Percentiles rank a stretch among this genome's conserved stretches.
These are phyloP conservation scores for Chloris gayana DNA, from an alignment of 176 grass and related monocot species.

Conservation along the genomic window DNA sequence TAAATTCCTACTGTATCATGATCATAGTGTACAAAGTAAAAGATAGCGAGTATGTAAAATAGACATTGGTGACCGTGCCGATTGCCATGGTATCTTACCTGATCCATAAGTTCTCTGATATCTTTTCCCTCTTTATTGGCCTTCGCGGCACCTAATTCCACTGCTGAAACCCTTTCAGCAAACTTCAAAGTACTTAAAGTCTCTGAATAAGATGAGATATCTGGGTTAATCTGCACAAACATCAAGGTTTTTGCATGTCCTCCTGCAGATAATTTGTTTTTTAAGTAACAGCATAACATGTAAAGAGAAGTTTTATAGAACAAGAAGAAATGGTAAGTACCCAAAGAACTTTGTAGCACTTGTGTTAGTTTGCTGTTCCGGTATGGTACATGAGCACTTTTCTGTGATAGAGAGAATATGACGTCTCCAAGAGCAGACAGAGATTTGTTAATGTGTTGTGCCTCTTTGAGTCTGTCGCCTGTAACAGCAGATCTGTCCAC, in stretches of 20 bases:
- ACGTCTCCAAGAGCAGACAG: constrained; percentile 92
- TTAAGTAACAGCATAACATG: constrained; percentile 1
- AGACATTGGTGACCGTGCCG: constrained; percentile 8
- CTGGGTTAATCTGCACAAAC: constrained; percentile 82
- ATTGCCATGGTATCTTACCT: constrained; percentile 38
- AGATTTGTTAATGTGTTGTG: constrained; percentile 88
- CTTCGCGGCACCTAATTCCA: constrained; percentile 71
- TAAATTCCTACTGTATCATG: neutral
- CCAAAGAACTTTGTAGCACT: constrained; percentile 76
- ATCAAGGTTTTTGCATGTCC: constrained; percentile 88
- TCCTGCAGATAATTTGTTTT: constrained; percentile 45
- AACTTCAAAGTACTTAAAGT: constrained; percentile 86
- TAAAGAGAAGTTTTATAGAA: constrained; percentile 22
- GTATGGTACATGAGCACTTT: constrained; percentile 74
- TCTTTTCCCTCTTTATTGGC: constrained; percentile 77
- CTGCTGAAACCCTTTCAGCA: constrained; percentile 80
- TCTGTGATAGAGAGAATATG: constrained; percentile 76
- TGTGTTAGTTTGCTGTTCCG: constrained; percentile 95
- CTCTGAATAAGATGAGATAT: constrained; percentile 59
- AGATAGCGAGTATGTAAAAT: constrained; percentile 6
- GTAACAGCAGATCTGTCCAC: constrained; percentile 74
- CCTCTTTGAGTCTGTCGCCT: constrained; percentile 80
- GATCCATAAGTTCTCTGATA: constrained; percentile 67
- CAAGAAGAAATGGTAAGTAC: constrained; percentile 45
- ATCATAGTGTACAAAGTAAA: constrained; percentile 7